phyloP scores from a whole-genome alignment of 139 green algal species.

The Dunaliella sp. region DNA sequence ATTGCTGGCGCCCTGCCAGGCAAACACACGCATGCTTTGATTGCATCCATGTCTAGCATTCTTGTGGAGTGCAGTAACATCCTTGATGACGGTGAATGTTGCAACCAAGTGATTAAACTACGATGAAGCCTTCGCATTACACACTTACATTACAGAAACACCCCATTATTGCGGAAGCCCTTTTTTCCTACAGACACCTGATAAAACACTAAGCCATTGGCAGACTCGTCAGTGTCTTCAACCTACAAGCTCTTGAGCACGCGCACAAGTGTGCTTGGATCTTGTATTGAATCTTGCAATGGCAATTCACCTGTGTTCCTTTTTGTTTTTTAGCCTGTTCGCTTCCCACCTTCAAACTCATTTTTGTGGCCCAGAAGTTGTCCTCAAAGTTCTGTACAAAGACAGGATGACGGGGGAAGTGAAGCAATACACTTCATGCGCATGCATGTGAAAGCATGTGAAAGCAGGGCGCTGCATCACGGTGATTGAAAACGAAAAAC shows the following conservation, averaged over 20 bases:
- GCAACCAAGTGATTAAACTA: no score
- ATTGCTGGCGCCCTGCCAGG: constrained; percentile 29
- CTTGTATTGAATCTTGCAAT: background rate
- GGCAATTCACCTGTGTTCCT: no score
- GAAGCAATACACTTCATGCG: background rate
- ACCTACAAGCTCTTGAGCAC: no score
- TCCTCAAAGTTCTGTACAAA: constrained; percentile 54
- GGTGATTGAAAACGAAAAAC: background rate
- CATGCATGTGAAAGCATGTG: background rate
- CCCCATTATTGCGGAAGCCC: background rate
- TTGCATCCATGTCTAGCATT: background rate
- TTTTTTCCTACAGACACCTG: background rate
- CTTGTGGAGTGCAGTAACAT: background rate
- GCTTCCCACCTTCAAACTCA: constrained; percentile 27
- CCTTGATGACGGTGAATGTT: no score
- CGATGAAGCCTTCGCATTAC: no score
- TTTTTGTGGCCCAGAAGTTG: constrained; percentile 66
- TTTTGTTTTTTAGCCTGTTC: no score
- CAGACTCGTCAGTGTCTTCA: no score
- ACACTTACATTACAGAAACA: no score
- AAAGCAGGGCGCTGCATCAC: background rate
- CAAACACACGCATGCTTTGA: background rate
- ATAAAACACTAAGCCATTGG: background rate
- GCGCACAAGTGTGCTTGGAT: no score
- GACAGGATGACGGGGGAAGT: background rate